Conservation (phyloP, 2,329 filamentous ascomycete species). For the Apiospora arundinis region DNA sequence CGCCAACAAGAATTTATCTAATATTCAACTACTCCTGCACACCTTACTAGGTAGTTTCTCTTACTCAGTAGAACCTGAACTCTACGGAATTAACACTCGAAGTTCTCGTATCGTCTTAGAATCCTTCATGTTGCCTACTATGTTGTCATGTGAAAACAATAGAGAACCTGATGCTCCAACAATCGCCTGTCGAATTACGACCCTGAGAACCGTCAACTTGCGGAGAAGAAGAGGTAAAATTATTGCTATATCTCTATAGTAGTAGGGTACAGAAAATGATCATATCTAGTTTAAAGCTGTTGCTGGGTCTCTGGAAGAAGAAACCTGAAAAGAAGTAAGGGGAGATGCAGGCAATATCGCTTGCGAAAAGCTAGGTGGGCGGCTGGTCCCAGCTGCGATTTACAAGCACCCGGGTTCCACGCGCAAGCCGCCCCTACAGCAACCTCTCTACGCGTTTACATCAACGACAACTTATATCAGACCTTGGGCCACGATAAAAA, state of each 20-base stretch:
- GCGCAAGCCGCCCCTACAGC: constrained; percentile 1
- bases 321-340: neutral
- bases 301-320: too few relatives aligned
- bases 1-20: too few relatives aligned
- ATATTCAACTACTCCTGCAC: neutral
- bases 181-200: neutral
- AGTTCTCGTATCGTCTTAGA: neutral
- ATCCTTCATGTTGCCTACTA: neutral
- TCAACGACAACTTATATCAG: neutral
- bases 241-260: neutral
- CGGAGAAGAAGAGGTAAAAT: neutral
- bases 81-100: too few relatives aligned
- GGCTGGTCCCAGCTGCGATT: constrained; percentile 32
- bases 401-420: constrained; percentile 15
- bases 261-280: neutral
- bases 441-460: constrained; percentile 11
- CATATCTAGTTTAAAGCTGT: neutral
- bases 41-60: neutral
- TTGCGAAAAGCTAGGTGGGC: constrained; percentile 12
- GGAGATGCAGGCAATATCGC: neutral
- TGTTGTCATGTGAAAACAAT: neutral
- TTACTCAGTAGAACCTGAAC: too few relatives aligned
- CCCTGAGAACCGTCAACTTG: too few relatives aligned
- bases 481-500: neutral
- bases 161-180: neutral